Base-by-base conservation (phyloP, 2,329 filamentous ascomycete genomes). In the Ophiostoma ips region DNA sequence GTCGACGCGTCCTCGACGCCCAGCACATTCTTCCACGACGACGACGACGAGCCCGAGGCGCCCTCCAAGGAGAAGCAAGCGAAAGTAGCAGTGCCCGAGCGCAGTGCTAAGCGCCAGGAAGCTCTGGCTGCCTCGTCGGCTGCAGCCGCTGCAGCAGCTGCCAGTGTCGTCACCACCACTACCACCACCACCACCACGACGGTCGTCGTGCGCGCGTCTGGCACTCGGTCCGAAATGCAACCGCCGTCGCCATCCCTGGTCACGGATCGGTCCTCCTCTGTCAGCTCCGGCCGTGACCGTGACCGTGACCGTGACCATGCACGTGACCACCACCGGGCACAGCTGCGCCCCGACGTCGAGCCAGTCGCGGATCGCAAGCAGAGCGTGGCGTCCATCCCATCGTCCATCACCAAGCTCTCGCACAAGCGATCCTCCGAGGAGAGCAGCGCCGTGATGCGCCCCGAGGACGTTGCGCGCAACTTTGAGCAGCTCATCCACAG, bases 401-500 rank as follows among this genome's bases (percentile, higher is more conserved):
- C 75, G 0, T 64, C 63, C 5, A 67, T 71, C 2, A 68, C 65
- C 52, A 78, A 73, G 52, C 61, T 75, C 46, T 77, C 75, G 60
- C 64, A 71, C 8, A 64, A 75, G 3, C 71, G 76, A 36, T 74
- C 69, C 4, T 81, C 79, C 5, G 81, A 79, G 0, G 77, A 83
- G 55, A 79, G 82, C 15, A 74, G 70, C 56, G 64, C 64, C 21
- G 60, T 61, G 16, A 71, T 60, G 51, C 69, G 67, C 6, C 66
- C 69, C 7, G 76, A 77, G 43, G 76, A 81, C 52, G 76, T 82
- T 46, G 75, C 77, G 10, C 77, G 75, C 44, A 79, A 84, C 57
- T 83, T 92, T 59, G 86, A 92, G 60, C 76, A 88, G 57, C 71
- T 90, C 47, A 89, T 92, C 55, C 79, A 85, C 51, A 88, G 85